phyloP scores from a whole-genome alignment of 306 rosid genomes.

The Citrullus mucosospermus region DNA sequence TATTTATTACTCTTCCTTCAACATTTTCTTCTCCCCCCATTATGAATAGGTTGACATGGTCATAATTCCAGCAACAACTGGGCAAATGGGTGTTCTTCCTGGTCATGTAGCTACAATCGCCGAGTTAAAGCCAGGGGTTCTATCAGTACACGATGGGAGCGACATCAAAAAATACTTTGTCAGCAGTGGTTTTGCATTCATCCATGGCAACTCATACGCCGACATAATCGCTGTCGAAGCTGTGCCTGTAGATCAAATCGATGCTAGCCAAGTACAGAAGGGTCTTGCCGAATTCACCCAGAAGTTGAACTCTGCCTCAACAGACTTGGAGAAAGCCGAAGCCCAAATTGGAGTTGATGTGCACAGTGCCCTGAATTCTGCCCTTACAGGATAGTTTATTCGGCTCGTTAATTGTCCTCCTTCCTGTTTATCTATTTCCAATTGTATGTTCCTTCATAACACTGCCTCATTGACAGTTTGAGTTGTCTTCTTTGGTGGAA shows the following conservation, averaged over 20 bases:
- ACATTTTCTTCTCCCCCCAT: neutral
- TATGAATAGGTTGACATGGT: slow-evolving; percentile 84
- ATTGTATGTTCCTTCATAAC: neutral
- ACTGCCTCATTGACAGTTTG: slow-evolving; percentile 7
- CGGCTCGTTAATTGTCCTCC: neutral
- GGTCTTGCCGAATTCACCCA: slow-evolving; percentile 92
- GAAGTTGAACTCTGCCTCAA: slow-evolving; percentile 80
- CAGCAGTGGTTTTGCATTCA: slow-evolving; percentile 87
- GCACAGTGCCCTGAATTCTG: slow-evolving; percentile 74
- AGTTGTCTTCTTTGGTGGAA: neutral
- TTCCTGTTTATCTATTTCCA: neutral
- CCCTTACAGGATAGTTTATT: slow-evolving; percentile 53
- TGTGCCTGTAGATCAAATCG: slow-evolving; percentile 66
- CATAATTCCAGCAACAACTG: slow-evolving; percentile 89
- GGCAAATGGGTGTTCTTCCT: slow-evolving; percentile 99
- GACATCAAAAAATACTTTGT: slow-evolving; percentile 68
- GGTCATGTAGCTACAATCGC: slow-evolving; percentile 97
- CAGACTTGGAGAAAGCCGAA: slow-evolving; percentile 96
- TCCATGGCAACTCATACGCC: slow-evolving; percentile 83
- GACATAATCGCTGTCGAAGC: slow-evolving; percentile 89
- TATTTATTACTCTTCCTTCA: neutral
- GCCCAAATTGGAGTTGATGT: slow-evolving; percentile 95
- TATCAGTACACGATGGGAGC: slow-evolving; percentile 74
- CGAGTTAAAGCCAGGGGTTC: slow-evolving; percentile 86
- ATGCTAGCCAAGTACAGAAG: slow-evolving; percentile 66